These are phyloP conservation scores for Geranium brycei DNA, from an alignment of 345 rosid genomes.

Conservation along the genomic window DNA sequence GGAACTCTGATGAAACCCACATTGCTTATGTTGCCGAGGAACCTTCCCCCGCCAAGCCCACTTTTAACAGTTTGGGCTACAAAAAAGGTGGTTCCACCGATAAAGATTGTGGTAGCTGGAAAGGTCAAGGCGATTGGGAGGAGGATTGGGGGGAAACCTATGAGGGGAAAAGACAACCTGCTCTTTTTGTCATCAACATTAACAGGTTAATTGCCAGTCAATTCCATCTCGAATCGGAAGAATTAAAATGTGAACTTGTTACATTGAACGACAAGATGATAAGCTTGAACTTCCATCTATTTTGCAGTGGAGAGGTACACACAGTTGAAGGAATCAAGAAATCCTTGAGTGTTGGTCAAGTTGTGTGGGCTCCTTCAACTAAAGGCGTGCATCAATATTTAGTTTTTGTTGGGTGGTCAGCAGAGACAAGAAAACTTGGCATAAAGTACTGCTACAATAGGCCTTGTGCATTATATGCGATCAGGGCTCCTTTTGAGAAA, in stretches of 20 bases:
- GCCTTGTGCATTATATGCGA: constrained; percentile 63
- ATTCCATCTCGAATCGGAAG: constrained; percentile 1
- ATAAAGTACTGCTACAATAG: constrained; percentile 79
- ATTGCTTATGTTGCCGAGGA: constrained; percentile 83
- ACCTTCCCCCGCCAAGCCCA: constrained; percentile 51
- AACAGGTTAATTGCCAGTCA: constrained; percentile 35
- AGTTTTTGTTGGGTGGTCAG: constrained; percentile 84
- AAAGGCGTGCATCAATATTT: constrained; percentile 37
- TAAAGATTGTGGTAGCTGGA: constrained; percentile 63
- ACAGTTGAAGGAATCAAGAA: constrained; percentile 55
- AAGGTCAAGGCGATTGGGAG: constrained; percentile 93
- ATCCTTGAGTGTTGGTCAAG: constrained; percentile 79
- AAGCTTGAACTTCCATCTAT: constrained; percentile 6
- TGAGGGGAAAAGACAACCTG: constrained; percentile 74
- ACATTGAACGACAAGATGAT: constrained; percentile 3
- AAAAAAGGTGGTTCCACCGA: constrained; percentile 37
- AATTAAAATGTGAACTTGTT: constrained; percentile 3
- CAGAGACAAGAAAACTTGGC: constrained; percentile 70
- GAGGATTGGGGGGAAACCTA: constrained; percentile 97
- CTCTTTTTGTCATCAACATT: constrained; percentile 47
- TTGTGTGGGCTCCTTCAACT: constrained; percentile 67
- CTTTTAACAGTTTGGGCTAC: constrained; percentile 44
- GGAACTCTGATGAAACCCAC: constrained; percentile 68
- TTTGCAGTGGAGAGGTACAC: constrained; percentile 56
- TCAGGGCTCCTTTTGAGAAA: constrained; percentile 22